A percentile compares a stretch with the other conserved stretches of the same genome.
Conservation (phyloP, 257 asterid genomes). For the Phtheirospermum japonicum region DNA sequence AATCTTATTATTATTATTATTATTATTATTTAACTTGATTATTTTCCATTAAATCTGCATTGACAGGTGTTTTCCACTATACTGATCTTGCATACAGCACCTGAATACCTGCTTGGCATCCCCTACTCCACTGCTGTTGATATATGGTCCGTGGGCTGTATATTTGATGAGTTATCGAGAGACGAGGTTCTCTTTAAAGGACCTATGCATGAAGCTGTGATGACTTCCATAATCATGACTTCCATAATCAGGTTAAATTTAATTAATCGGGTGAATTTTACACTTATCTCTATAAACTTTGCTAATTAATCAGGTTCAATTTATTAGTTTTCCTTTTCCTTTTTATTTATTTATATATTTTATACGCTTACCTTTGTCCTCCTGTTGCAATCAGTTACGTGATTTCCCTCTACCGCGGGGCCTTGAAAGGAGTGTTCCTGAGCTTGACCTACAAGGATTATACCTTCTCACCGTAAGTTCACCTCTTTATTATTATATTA, state of each 20-base stretch:
- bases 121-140: conserved; percentile 15
- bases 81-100: conserved; percentile 5
- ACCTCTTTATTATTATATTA: neutral
- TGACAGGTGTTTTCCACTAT: too few species aligned
- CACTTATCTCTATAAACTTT: neutral
- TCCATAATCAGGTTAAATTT: conserved; percentile 15
- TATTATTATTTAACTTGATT: neutral
- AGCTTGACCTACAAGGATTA: conserved; percentile 6
- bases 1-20: too few species aligned
- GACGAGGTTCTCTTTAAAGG: too few species aligned
- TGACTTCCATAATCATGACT: conserved; percentile 2
- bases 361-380: neutral
- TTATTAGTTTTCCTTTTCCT: too few species aligned
- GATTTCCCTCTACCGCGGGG: neutral
- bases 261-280: neutral
- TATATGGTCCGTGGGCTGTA: conserved; percentile 22
- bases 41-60: neutral
- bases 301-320: conserved; percentile 13
- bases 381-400: neutral
- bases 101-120: conserved; percentile 11
- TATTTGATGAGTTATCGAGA: conserved; percentile 23
- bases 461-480: conserved; percentile 21
- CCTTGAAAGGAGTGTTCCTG: conserved; percentile 5
- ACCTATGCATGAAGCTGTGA: neutral
- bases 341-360: neutral